Evolutionary conservation across 495 filamentous ascomycete genomes (phyloP), one percentile per base, ranked within the genome.

Genomic region (Aspergillus mulundensis): DNA sequence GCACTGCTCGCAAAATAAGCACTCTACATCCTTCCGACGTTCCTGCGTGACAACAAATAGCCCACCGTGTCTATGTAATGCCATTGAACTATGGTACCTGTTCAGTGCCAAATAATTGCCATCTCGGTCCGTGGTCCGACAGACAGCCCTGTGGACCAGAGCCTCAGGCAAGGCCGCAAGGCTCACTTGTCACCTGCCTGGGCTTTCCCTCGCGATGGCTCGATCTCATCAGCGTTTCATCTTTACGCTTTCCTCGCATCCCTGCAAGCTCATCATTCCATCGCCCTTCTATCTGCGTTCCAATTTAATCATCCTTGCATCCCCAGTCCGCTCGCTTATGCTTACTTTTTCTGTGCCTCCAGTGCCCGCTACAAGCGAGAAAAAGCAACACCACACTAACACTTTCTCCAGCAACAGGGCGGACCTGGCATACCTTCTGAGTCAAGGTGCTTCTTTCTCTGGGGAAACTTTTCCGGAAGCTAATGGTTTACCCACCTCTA

Each of bases 1-100:
- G 46, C 46, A 49, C 19, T 15, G 41, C 20, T 30, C 12, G 2
- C 23, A 16, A 34, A 18, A 57, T 57, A 57, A 57, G 54, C 54
- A 57, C 54, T 44, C 32, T 57, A 57, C 46, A 44, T 57, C 54
- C 54, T 57, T 57, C 28, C 19, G 3, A 18, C 20, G 48, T 50
- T 40, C 48, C 48, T 50, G 48, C 48, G 36, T 53, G 24, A 19
- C 44, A 48, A 1, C 11, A 15, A 36, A 10, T 14, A 15, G 6
- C n/a, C n/a, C n/a, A n/a, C n/a, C n/a, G n/a, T n/a, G n/a, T 36
- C 10, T 6, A 10, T 14, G 34, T 11, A 36, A 6, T 28, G 25
- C 4, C 25, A 4, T 3, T 28, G 4, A 28, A 28, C 25, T 28
- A 8, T 4, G 25, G n/a, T n/a, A n/a, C n/a, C n/a, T n/a, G n/a